phyloP scores from a whole-genome alignment of 495 filamentous ascomycete genomes.

The Aspergillus cristatus region DNA sequence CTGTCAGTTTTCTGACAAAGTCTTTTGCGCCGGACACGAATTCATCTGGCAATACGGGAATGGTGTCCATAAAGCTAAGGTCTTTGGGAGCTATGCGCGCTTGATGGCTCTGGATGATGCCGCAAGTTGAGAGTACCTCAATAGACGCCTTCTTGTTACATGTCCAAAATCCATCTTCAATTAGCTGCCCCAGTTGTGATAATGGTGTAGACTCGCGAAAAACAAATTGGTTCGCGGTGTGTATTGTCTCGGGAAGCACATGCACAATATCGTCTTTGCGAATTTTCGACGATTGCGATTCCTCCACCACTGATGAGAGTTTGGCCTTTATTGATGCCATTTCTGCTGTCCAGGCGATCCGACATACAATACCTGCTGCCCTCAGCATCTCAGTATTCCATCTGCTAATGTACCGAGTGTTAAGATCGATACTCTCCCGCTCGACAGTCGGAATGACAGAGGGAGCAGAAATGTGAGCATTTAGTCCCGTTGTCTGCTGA shows the following conservation, averaged over 20 bases:
- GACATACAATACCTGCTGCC: constrained; percentile 79
- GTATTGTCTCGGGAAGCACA: constrained; percentile 68
- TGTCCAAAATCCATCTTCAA: constrained; percentile 93
- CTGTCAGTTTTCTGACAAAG: constrained; percentile 69
- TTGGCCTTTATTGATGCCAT: constrained; percentile 62
- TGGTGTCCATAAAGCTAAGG: constrained; percentile 80
- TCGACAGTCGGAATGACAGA: constrained; percentile 99
- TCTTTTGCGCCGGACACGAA: constrained; percentile 51
- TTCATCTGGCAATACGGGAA: constrained; percentile 74
- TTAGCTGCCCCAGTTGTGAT: constrained; percentile 64
- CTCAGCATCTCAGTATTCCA: constrained; percentile 98
- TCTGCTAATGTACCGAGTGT: constrained; percentile 82
- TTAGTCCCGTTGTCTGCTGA: constrained; percentile 87
- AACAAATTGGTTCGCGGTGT: constrained; percentile 64
- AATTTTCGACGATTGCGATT: constrained; percentile 45
- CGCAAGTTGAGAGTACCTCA: constrained; percentile 78
- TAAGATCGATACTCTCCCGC: constrained; percentile 91
- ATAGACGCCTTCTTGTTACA: constrained; percentile 71
- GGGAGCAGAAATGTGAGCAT: constrained; percentile 95
- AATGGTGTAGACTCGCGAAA: constrained; percentile 86
- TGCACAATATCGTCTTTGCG: constrained; percentile 50
- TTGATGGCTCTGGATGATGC: constrained; percentile 66
- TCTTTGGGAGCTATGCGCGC: constrained; percentile 76
- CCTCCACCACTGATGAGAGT: constrained; percentile 19
- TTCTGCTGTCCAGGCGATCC: constrained; percentile 77